Conservation (phyloP, 495 filamentous ascomycete genomes). For the Lophium mytilinum region DNA sequence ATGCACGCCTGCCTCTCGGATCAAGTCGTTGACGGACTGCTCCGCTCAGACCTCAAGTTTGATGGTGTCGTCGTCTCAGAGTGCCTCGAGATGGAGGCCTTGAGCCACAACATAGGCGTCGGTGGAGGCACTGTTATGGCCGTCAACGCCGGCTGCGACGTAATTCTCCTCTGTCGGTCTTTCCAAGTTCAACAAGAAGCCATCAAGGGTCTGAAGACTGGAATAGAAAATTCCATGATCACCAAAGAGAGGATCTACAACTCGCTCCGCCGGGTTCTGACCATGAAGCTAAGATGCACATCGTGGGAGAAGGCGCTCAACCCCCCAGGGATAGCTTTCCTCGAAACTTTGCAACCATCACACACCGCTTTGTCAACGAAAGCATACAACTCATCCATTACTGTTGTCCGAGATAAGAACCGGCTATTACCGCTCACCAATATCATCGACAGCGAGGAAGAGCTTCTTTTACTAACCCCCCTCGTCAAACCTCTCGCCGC, state of each 20-base stretch:
- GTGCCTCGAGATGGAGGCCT: conserved; percentile 89
- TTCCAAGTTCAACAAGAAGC: conserved; percentile 82
- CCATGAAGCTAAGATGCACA: conserved; percentile 68
- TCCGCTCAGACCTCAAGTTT: conserved; percentile 76
- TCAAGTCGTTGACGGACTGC: conserved; percentile 77
- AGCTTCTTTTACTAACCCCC: conserved; percentile 73
- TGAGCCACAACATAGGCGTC: conserved; percentile 87
- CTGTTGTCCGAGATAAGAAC: conserved; percentile 75
- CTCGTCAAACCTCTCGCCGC: conserved; percentile 80
- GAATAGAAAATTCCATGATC: conserved; percentile 78
- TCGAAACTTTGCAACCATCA: conserved; percentile 70
- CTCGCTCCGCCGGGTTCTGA: conserved; percentile 64
- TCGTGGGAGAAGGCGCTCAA: conserved; percentile 78
- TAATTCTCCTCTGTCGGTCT: conserved; percentile 75
- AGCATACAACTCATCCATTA: conserved; percentile 80
- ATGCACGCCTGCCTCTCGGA: conserved; percentile 89
- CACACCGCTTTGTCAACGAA: conserved; percentile 71
- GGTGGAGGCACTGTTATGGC: conserved; percentile 90
- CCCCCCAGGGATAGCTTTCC: conserved; percentile 59
- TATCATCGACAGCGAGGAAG: conserved; percentile 70
- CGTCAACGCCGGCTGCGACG: conserved; percentile 82
- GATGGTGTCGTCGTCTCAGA: conserved; percentile 88
- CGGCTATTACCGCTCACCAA: conserved; percentile 69
- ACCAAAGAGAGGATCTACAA: conserved; percentile 63
- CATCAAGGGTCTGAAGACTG: conserved; percentile 72